Evolutionary conservation across 2,329 filamentous ascomycete genomes (phyloP).

Genomic region (Sporothrix phasma): DNA sequence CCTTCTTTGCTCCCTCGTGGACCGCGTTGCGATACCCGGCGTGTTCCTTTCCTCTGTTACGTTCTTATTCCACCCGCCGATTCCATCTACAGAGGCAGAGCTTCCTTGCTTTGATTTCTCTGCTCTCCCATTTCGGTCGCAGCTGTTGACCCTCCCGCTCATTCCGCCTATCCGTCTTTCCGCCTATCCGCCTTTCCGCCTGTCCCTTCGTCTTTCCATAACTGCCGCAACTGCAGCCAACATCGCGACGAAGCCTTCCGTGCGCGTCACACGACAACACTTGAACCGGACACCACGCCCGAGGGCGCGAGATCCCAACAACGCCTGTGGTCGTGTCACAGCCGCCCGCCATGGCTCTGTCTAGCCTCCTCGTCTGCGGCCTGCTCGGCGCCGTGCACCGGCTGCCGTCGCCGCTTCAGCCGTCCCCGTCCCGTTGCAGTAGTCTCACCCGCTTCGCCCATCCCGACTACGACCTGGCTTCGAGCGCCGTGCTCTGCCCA

Average conservation of each 20-base stretch:
- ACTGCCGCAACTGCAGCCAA: no score
- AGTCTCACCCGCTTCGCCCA: not conserved
- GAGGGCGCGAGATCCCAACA: no score
- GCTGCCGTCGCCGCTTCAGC: not conserved
- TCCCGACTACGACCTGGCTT: not conserved
- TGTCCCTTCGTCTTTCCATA: no score
- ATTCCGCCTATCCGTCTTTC: not conserved
- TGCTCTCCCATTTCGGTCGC: not conserved
- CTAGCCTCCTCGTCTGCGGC: not conserved
- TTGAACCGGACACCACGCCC: no score
- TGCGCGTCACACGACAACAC: no score
- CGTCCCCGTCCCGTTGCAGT: not conserved
- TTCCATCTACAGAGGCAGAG: not conserved
- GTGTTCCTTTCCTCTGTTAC: not conserved
- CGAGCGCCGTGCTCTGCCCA: constrained; percentile 26
- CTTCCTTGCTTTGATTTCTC: not conserved
- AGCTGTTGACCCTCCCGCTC: not conserved
- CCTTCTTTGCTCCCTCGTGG: no score
- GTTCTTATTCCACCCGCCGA: no score
- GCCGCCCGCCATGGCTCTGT: not conserved
- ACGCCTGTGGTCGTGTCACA: no score
- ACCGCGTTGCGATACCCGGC: not conserved
- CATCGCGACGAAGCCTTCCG: no score
- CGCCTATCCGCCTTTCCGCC: no score
- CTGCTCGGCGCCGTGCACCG: constrained; percentile 2